Evolutionary conservation across 352 stramenopile genomes (phyloP).

Genomic region (Phytophthora syringae): DNA sequence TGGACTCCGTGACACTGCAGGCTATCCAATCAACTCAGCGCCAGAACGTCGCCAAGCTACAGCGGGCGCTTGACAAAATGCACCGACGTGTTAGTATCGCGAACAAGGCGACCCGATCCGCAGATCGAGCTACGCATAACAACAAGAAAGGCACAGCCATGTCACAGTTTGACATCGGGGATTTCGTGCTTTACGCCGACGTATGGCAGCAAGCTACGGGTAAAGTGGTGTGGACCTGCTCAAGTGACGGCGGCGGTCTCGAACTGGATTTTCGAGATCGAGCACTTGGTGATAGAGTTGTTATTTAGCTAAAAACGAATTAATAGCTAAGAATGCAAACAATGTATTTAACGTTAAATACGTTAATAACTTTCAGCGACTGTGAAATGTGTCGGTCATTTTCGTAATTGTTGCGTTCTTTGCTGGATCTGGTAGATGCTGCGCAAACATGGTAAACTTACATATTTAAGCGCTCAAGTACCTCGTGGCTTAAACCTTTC

Average conservation of each 20-base stretch:
- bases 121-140: neutral
- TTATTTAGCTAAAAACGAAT: too few relatives aligned
- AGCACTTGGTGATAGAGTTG: too few relatives aligned
- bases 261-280: conserved; percentile 26
- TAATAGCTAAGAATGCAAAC: too few relatives aligned
- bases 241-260: conserved; percentile 10
- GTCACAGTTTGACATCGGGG: conserved; percentile 25
- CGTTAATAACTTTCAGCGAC: too few relatives aligned
- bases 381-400: too few relatives aligned
- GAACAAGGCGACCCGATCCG: neutral
- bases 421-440: too few relatives aligned
- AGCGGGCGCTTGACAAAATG: conserved; percentile 1
- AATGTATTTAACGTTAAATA: too few relatives aligned
- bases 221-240: conserved; percentile 25
- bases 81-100: neutral
- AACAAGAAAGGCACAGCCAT: conserved; percentile 6
- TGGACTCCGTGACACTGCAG: neutral
- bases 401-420: too few relatives aligned
- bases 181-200: conserved; percentile 30
- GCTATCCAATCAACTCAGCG: neutral
- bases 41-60: neutral
- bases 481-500: too few relatives aligned
- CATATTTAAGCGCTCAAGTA: too few relatives aligned
- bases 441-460: too few relatives aligned
- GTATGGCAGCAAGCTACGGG: conserved; percentile 23